Conservation (phyloP, 192 early-diverging fungal genomes). For the Backusella sp. region DNA sequence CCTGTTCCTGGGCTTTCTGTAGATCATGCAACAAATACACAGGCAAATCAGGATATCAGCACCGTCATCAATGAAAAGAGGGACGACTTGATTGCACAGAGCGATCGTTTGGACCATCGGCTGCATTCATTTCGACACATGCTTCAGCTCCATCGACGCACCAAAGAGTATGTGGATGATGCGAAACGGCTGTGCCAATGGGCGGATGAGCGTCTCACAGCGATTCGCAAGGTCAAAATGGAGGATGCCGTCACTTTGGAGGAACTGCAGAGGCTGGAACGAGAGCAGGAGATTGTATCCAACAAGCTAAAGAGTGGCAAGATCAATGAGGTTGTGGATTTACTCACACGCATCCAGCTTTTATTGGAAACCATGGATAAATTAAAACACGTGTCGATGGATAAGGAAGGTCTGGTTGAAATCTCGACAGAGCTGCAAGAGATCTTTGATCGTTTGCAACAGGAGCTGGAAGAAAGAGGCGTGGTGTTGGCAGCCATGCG, state of each 20-base stretch:
- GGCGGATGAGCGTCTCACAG: not conserved
- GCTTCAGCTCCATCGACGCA: conserved; percentile 3
- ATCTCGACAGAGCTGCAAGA: not conserved
- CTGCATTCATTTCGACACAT: conserved; percentile 12
- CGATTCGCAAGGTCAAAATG: not conserved
- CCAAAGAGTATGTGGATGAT: conserved; percentile 2
- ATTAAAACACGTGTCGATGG: not conserved
- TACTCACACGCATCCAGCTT: conserved; percentile 13
- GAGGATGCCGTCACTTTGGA: not conserved
- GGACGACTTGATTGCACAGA: not conserved
- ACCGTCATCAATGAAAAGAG: not conserved
- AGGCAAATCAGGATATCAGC: conserved; percentile 11
- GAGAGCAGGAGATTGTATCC: not conserved
- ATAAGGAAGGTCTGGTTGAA: conserved; percentile 6
- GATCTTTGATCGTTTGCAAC: conserved; percentile 16
- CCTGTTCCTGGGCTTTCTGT: not conserved
- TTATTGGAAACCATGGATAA: conserved; percentile 13
- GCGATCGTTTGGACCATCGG: not conserved
- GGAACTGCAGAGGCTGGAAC: conserved; percentile 16
- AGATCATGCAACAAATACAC: conserved; percentile 11
- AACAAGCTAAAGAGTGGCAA: not conserved
- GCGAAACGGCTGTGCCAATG: not conserved
- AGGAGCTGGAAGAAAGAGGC: not conserved
- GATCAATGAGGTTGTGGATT: not conserved
- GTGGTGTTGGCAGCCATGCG: not conserved